phyloP scores from a whole-genome alignment of 2,329 filamentous ascomycete species.

The Penicillium crustosum region DNA sequence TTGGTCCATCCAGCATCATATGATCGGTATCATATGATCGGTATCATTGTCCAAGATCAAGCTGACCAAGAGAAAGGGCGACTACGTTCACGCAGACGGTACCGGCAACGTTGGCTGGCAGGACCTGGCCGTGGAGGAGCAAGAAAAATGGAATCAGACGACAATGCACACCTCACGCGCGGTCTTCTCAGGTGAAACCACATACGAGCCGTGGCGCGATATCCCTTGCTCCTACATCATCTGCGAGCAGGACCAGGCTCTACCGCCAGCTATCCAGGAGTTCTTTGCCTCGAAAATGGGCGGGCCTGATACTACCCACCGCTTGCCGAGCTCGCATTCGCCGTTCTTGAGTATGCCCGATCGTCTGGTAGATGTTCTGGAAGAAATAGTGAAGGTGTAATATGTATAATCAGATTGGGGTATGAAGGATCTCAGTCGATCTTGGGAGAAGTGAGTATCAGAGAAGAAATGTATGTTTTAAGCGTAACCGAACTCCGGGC shows the following conservation, averaged over 20 bases:
- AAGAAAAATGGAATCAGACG: conserved; percentile 23
- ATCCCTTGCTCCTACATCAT: conserved; percentile 39
- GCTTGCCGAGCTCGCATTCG: conserved; percentile 40
- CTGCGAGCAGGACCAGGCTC: conserved; percentile 38
- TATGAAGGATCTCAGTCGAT: conserved; percentile 3
- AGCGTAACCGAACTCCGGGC: conserved; percentile 24
- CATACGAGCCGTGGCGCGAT: conserved; percentile 35
- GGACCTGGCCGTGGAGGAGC: conserved; percentile 28
- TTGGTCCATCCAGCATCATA: conserved; percentile 9
- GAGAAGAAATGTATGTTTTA: conserved; percentile 7
- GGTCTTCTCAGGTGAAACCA: conserved; percentile 28
- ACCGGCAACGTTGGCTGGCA: conserved; percentile 27
- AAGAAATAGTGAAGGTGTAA: conserved; percentile 22
- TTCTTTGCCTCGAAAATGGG: conserved; percentile 30
- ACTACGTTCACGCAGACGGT: conserved; percentile 17
- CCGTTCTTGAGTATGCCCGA: conserved; percentile 44
- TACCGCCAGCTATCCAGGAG: conserved; percentile 35
- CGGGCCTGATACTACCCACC: conserved; percentile 30
- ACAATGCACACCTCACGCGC: conserved; percentile 28
- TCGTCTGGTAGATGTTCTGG: conserved; percentile 35
- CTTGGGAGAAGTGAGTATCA: background rate
- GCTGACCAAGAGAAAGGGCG: conserved; percentile 9
- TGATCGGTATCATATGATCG: background rate
- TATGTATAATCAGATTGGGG: conserved; percentile 1
- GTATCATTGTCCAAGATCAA: background rate